These are phyloP conservation scores for Ligustrum vulgare DNA, from an alignment of 257 asterid species.

Conservation along the genomic window DNA sequence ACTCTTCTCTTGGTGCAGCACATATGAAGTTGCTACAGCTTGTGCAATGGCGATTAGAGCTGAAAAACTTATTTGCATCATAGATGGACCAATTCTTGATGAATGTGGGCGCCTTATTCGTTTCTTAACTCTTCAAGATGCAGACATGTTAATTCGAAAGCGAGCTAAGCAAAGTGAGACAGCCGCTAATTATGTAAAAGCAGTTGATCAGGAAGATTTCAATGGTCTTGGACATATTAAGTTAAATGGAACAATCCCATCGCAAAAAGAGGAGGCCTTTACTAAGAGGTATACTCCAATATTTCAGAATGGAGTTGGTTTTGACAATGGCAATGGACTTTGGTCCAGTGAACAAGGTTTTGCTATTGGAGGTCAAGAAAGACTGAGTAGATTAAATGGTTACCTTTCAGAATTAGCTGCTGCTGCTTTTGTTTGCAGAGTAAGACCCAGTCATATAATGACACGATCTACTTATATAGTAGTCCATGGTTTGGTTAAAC, in stretches of 20 bases:
- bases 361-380: constrained; percentile 96
- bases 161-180: constrained; percentile 86
- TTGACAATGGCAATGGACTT: constrained; percentile 82
- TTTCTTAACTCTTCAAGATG: constrained; percentile 83
- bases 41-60: constrained; percentile 94
- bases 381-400: constrained; percentile 78
- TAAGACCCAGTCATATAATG: constrained; percentile 32
- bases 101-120: constrained; percentile 71
- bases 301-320: constrained; percentile 98
- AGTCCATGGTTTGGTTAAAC: not conserved
- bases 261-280: constrained; percentile 42
- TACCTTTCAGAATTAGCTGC: constrained; percentile 96
- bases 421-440: constrained; percentile 98
- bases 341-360: constrained; percentile 92
- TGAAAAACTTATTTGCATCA: constrained; percentile 82
- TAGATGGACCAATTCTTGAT: constrained; percentile 87
- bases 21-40: constrained; percentile 98
- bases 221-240: constrained; percentile 29
- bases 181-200: constrained; percentile 84
- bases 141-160: constrained; percentile 70
- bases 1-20: constrained; percentile 49
- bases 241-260: constrained; percentile 32
- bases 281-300: constrained; percentile 40
- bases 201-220: constrained; percentile 66
- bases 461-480: not conserved